Conservation (phyloP, 495 filamentous ascomycete genomes). For the Penicillium turbatum region DNA sequence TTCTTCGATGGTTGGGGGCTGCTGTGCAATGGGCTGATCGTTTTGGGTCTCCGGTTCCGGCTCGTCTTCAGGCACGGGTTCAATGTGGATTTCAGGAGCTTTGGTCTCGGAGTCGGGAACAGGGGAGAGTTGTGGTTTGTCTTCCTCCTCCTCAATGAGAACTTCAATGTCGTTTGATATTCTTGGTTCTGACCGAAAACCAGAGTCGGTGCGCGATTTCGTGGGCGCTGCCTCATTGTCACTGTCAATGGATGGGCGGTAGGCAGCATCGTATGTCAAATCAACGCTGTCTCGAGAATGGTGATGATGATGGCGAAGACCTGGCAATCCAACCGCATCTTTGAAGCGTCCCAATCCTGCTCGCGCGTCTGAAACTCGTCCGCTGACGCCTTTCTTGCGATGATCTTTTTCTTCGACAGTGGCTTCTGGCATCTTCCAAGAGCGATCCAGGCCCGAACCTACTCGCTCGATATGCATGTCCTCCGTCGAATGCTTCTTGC, state of each 20-base stretch:
- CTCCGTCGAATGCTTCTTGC: slow-evolving; percentile 45
- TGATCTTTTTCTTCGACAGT: slow-evolving; percentile 59
- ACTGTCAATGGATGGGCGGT: slow-evolving; percentile 30
- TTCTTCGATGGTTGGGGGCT: slow-evolving; percentile 23
- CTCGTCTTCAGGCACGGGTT: slow-evolving; percentile 22
- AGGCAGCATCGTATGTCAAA: slow-evolving; percentile 28
- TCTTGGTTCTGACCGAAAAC: slow-evolving; percentile 20
- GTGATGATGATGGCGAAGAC: slow-evolving; percentile 46
- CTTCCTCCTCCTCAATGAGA: slow-evolving; percentile 15
- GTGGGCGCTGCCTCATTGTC: slow-evolving; percentile 26
- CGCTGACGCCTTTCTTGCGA: slow-evolving; percentile 72
- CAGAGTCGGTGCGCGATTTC: slow-evolving; percentile 16
- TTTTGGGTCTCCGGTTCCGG: slow-evolving; percentile 17
- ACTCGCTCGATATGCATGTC: slow-evolving; percentile 34
- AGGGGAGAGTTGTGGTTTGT: slow-evolving; percentile 8
- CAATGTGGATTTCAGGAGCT: slow-evolving; percentile 37
- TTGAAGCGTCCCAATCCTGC: slow-evolving; percentile 80
- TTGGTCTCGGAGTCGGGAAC: slow-evolving; percentile 19
- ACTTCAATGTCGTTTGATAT: slow-evolving; percentile 14
- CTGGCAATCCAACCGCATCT: slow-evolving; percentile 67
- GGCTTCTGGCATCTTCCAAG: slow-evolving; percentile 30
- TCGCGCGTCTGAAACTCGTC: slow-evolving; percentile 74
- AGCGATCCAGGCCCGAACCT: slow-evolving; percentile 25
- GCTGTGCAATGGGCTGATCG: slow-evolving; percentile 8
- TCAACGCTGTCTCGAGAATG: slow-evolving; percentile 39